Percentiles rank a stretch among this genome's conserved stretches.
These are phyloP conservation scores for Bjerkandera adusta DNA, from an alignment of 1,284 basidiomycete species.

Conservation along the genomic window DNA sequence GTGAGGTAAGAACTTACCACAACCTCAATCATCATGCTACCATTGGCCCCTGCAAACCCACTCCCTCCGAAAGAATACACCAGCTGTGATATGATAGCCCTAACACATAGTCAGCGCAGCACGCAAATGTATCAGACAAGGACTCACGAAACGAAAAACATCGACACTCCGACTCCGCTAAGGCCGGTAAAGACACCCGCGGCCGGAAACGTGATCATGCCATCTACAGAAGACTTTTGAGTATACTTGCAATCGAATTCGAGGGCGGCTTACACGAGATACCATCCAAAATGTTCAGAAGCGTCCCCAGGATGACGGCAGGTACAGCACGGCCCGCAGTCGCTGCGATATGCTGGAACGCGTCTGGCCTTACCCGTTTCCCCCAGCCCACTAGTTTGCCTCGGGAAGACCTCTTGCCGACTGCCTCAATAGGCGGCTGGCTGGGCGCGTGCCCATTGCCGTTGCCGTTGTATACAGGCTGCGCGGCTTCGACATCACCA, in stretches of 20 bases:
- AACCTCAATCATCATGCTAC: slow-evolving; percentile 99
- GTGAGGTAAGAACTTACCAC: slow-evolving; percentile 52
- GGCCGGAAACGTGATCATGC: slow-evolving; percentile 91
- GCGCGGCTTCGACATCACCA: slow-evolving; percentile 26
- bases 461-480: slow-evolving; percentile 21
- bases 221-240: slow-evolving; percentile 43
- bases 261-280: slow-evolving; percentile 69
- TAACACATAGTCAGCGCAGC: slow-evolving; percentile 19
- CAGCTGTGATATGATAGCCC: slow-evolving; percentile 79
- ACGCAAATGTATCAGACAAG: slow-evolving; percentile 1
- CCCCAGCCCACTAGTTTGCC: slow-evolving; percentile 6
- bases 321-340: slow-evolving; percentile 60
- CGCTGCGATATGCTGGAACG: slow-evolving; percentile 20
- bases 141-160: slow-evolving; percentile 86
- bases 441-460: slow-evolving; percentile 11
- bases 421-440: slow-evolving; percentile 15
- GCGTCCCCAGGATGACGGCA: slow-evolving; percentile 81
- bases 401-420: slow-evolving; percentile 18
- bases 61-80: slow-evolving; percentile 87
- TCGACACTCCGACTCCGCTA: slow-evolving; percentile 89
- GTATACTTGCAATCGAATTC: neutral
- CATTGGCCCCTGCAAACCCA: slow-evolving; percentile 88
- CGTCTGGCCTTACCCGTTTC: slow-evolving; percentile 2
- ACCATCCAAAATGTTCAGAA: slow-evolving; percentile 93
- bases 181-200: slow-evolving; percentile 79